Base-by-base conservation (phyloP, 2,329 filamentous ascomycete genomes). In the Aspergillus eucalypticola region DNA sequence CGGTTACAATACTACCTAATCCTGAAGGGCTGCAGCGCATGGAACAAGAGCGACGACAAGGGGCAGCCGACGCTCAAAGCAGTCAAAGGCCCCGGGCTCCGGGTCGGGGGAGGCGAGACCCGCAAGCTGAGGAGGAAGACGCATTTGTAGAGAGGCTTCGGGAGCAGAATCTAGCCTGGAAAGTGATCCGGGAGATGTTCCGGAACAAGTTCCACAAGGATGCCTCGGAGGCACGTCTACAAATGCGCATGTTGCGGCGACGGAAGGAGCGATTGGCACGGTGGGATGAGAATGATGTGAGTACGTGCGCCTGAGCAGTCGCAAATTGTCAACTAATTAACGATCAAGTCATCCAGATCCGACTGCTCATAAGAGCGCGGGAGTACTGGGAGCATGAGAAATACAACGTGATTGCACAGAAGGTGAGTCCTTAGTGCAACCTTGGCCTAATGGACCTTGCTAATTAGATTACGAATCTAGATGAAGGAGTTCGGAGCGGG, bases 231-330 rank as follows among this genome's bases (percentile, higher is more conserved):
- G 75, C 77, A 5, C 69, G 76, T 32, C 67, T 79, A 60, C 77
- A 79, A 65, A 79, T 79, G 77, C 73, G 77, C 32, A 70, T 77
- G 60, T 64, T 71, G 38, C 76, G 77, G 41, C 65, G 75, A 46
- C 72, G 74, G 48, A 74, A 75, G 56, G 69, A 75, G 55, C 70
- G 74, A 25, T 63, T 68, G 49, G 66, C 70, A 7, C 71, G 69
- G 42, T 79, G 77, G 76, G 75, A 76, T 58, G 74, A 77, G 60
- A 68, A 73, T 58, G 75, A 79, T 78, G 75, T 79, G 75, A 77
- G 76, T 78, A 77, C 68, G 77, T 77, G 69, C 64, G 52, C 64
- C 66, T 17, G 48, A 27, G 17, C 50, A 53, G 21, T 11, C 35
- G 51, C 42, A 19, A 41, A 38, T 29, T 55, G 39, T 17, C 39